A percentile compares a stretch with the other conserved stretches of the same genome.
Evolutionary conservation across 352 stramenopile species (phyloP).

Genomic region (Phytophthora citricola): DNA sequence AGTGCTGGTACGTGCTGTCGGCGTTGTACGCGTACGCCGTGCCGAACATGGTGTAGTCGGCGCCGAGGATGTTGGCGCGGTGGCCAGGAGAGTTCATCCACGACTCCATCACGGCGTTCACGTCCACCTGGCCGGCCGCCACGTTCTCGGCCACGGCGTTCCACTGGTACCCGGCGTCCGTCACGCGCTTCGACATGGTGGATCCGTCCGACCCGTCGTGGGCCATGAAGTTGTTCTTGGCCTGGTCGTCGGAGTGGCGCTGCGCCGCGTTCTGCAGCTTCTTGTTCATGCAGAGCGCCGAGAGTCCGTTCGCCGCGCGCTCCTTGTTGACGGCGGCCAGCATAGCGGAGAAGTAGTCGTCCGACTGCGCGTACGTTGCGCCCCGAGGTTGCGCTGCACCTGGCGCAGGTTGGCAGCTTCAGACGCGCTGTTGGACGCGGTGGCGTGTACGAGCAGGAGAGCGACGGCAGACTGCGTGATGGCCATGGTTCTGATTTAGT

Average conservation of each 20-base stretch:
- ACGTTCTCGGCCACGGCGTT: constrained; percentile 41
- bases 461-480: constrained; percentile 3
- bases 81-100: constrained; percentile 38
- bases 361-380: constrained; percentile 16
- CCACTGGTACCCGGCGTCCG: constrained; percentile 48
- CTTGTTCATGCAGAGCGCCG: constrained; percentile 43
- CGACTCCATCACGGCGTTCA: constrained; percentile 35
- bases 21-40: constrained; percentile 38
- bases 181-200: constrained; percentile 42
- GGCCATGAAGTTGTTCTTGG: constrained; percentile 47
- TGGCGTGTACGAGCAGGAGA: constrained; percentile 7
- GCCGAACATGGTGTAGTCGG: constrained; percentile 43
- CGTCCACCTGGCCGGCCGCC: constrained; percentile 32
- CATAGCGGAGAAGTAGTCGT: constrained; percentile 33
- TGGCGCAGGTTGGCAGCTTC: constrained; percentile 18
- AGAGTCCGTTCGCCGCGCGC: constrained; percentile 39
- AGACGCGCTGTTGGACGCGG: constrained; percentile 3
- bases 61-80: constrained; percentile 32
- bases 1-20: constrained; percentile 37
- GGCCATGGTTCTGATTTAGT: constrained; percentile 2
- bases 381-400: constrained; percentile 15
- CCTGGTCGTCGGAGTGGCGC: constrained; percentile 43
- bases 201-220: constrained; percentile 49
- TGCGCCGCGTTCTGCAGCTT: constrained; percentile 34
- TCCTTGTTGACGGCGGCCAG: constrained; percentile 51